These are phyloP conservation scores for Xylariaceae sp. DNA, from an alignment of 2,329 filamentous ascomycete genomes.

Conservation along the genomic window DNA sequence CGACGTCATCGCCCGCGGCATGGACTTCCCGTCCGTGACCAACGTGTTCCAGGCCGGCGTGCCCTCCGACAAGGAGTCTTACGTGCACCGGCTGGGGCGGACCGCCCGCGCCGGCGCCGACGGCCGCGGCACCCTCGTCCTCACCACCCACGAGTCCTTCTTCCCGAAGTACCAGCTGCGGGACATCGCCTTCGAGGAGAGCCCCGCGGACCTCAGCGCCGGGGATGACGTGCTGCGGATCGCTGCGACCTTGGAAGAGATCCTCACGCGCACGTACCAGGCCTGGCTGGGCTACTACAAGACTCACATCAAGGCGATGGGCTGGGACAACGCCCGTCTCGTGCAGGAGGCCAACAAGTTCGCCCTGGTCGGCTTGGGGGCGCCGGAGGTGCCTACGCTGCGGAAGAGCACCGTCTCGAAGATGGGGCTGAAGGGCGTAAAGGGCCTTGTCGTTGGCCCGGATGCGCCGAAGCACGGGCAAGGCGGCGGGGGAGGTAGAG, in stretches of 20 bases:
- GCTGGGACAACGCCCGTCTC: constrained; percentile 40
- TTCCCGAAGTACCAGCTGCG: constrained; percentile 55
- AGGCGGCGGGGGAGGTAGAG: constrained; percentile 28
- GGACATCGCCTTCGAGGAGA: constrained; percentile 55
- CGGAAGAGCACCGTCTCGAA: constrained; percentile 53
- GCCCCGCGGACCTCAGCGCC: constrained; percentile 49
- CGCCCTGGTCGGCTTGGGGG: constrained; percentile 50
- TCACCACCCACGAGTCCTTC: constrained; percentile 53
- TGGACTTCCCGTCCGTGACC: constrained; percentile 73
- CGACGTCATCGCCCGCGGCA: constrained; percentile 71
- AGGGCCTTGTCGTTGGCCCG: constrained; percentile 50
- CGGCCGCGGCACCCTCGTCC: constrained; percentile 64
- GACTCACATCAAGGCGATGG: constrained; percentile 47
- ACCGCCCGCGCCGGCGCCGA: constrained; percentile 67
- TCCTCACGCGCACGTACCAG: constrained; percentile 53
- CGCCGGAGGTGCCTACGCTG: constrained; percentile 50
- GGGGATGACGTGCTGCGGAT: constrained; percentile 42
- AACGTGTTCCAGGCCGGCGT: constrained; percentile 67
- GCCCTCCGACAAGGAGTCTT: constrained; percentile 62
- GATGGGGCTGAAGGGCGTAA: constrained; percentile 59
- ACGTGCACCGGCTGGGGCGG: constrained; percentile 69
- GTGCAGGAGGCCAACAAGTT: constrained; percentile 56
- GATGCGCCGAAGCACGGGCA: constrained; percentile 41
- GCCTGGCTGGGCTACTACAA: constrained; percentile 61
- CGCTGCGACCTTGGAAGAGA: constrained; percentile 42